phyloP scores from a whole-genome alignment of 2,329 filamentous ascomycete genomes.

The Diaporthe nobilis region DNA sequence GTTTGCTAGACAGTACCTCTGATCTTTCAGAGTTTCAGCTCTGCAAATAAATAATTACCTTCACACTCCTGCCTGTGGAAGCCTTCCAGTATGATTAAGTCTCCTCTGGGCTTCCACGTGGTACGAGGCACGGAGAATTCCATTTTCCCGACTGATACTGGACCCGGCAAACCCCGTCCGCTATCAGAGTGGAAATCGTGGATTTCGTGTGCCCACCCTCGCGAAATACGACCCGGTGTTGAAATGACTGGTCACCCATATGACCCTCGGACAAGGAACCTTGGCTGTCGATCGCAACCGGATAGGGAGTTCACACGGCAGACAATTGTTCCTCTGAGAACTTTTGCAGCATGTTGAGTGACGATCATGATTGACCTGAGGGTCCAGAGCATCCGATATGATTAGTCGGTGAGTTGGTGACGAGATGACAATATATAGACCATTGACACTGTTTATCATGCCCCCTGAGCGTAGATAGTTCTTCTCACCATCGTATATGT shows the following conservation, averaged over 20 bases:
- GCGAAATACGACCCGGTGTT: not conserved
- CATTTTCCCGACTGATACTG: too few species aligned
- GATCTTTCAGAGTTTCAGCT: not conserved
- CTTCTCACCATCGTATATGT: not conserved
- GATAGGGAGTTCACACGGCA: not conserved
- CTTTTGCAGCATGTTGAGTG: not conserved
- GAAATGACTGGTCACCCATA: not conserved
- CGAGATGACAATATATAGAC: too few species aligned
- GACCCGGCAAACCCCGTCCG: not conserved
- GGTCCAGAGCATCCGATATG: not conserved
- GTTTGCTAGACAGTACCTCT: not conserved
- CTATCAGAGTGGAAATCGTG: not conserved
- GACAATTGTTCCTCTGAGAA: not conserved
- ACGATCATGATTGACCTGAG: not conserved
- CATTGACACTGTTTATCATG: too few species aligned
- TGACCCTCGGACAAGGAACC: not conserved
- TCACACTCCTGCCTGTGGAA: too few species aligned
- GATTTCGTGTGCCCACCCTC: not conserved
- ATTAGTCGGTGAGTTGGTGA: not conserved
- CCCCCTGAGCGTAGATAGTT: not conserved
- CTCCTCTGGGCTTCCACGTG: not conserved
- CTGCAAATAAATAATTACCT: not conserved
- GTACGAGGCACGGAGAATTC: too few species aligned
- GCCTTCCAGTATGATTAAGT: not conserved
- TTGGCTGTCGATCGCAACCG: not conserved